These are phyloP conservation scores for Xylaria telfairii DNA, from an alignment of 495 filamentous ascomycete genomes.

Conservation along the genomic window DNA sequence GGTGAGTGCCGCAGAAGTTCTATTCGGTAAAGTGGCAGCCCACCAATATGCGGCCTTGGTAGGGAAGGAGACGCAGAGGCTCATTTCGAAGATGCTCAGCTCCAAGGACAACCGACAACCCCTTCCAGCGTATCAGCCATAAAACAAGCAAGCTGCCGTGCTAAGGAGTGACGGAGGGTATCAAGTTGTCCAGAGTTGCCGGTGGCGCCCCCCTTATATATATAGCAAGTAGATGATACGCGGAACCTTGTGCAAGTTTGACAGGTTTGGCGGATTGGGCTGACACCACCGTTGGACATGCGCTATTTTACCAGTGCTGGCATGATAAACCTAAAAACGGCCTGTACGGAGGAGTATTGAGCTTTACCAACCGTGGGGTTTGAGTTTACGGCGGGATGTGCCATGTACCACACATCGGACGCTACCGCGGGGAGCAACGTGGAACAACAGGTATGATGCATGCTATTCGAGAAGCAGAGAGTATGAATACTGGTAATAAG, in stretches of 20 bases:
- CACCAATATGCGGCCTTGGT: not conserved
- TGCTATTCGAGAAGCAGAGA: too few relatives aligned
- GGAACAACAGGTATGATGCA: not conserved
- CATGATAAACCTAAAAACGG: not conserved
- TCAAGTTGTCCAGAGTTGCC: not conserved
- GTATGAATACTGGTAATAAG: not conserved
- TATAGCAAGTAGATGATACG: not conserved
- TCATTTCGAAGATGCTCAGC: conserved; percentile 1
- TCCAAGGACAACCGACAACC: not conserved
- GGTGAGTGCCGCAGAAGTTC: not conserved
- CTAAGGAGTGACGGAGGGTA: not conserved
- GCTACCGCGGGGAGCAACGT: not conserved
- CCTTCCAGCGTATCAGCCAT: not conserved
- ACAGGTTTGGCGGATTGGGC: not conserved
- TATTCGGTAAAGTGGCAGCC: not conserved
- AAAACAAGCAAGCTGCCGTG: not conserved
- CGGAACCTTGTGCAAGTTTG: not conserved
- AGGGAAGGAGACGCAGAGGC: not conserved
- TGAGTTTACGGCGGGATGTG: not conserved
- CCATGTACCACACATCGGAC: not conserved
- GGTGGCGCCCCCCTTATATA: not conserved
- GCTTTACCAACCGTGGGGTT: not conserved
- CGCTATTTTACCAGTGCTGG: not conserved
- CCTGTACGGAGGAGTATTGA: not conserved
- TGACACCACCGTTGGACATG: not conserved